A percentile compares a stretch with the other conserved stretches of the same genome.
Conservation (phyloP, 768 basidiomycete species). For the Chlorophyllum brunneum region DNA sequence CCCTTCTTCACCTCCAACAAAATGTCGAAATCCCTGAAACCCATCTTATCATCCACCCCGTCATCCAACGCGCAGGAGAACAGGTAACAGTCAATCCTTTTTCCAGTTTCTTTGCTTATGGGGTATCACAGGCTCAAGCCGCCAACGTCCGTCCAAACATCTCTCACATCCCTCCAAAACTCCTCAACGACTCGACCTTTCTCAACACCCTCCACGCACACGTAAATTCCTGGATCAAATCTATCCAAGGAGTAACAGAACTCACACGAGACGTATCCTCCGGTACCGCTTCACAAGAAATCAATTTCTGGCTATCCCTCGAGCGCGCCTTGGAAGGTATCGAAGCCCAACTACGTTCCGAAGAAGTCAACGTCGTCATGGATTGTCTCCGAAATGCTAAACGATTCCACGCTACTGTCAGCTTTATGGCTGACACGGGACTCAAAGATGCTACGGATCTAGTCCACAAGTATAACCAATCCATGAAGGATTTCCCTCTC, state of each 20-base stretch:
- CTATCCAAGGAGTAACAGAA: slow-evolving; percentile 95
- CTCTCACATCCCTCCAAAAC: slow-evolving; percentile 66
- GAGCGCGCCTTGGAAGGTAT: slow-evolving; percentile 93
- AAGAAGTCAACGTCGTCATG: slow-evolving; percentile 90
- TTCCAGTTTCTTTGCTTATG: neutral
- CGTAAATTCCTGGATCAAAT: slow-evolving; percentile 98
- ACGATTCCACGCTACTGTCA: slow-evolving; percentile 94
- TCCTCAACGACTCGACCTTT: slow-evolving; percentile 85
- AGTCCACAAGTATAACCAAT: slow-evolving; percentile 95
- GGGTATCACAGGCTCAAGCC: slow-evolving; percentile 37
- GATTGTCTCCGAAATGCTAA: slow-evolving; percentile 94
- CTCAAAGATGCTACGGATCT: slow-evolving; percentile 90
- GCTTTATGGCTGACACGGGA: slow-evolving; percentile 97
- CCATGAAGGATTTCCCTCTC: slow-evolving; percentile 99
- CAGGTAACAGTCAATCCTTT: slow-evolving; percentile 33
- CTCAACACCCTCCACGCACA: slow-evolving; percentile 90
- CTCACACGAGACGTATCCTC: slow-evolving; percentile 90
- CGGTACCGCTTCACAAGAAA: slow-evolving; percentile 96
- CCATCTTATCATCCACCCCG: slow-evolving; percentile 86
- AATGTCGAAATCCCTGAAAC: slow-evolving; percentile 99
- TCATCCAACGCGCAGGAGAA: slow-evolving; percentile 85
- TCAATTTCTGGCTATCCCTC: slow-evolving; percentile 97
- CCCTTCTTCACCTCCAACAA: slow-evolving; percentile 91
- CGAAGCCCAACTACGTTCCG: slow-evolving; percentile 85
- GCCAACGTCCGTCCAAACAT: slow-evolving; percentile 63